These are phyloP conservation scores for Withania somnifera DNA, from an alignment of 305 asterid genomes.

Conservation along the genomic window DNA sequence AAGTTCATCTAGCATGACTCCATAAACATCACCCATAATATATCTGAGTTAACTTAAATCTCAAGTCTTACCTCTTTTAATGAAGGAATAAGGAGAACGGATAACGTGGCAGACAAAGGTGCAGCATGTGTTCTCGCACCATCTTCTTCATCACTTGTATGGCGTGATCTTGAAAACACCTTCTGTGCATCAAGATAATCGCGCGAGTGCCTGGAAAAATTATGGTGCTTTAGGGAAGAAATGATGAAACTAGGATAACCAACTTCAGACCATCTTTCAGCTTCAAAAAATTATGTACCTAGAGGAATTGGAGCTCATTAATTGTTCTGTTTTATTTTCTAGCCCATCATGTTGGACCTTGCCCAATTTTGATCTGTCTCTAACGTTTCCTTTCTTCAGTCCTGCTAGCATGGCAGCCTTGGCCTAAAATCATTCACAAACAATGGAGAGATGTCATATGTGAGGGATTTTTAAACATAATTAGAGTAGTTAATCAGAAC, in stretches of 20 bases:
- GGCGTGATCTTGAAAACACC: slow-evolving; percentile 52
- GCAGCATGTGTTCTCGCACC: slow-evolving; percentile 47
- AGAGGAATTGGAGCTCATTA: slow-evolving; percentile 47
- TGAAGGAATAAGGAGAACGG: slow-evolving; percentile 66
- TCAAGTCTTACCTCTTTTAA: slow-evolving; percentile 55
- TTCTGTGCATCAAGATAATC: slow-evolving; percentile 79
- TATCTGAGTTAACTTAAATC: neutral
- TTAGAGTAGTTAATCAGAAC: neutral
- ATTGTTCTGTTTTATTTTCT: slow-evolving; percentile 42
- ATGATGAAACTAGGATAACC: neutral
- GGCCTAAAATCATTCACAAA: slow-evolving; percentile 40
- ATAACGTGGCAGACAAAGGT: slow-evolving; percentile 55
- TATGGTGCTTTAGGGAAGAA: slow-evolving; percentile 11
- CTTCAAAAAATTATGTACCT: slow-evolving; percentile 31
- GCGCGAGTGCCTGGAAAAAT: slow-evolving; percentile 39
- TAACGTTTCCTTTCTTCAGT: slow-evolving; percentile 55
- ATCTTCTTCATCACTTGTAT: slow-evolving; percentile 53
- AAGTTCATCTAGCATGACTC: neutral
- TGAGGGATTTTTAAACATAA: neutral
- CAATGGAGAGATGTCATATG: neutral
- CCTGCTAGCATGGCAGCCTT: slow-evolving; percentile 83
- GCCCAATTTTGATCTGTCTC: slow-evolving; percentile 53
- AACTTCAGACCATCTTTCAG: neutral
- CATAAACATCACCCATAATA: neutral
- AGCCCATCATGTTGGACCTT: slow-evolving; percentile 52